These are phyloP conservation scores for Yamadazyma friedrichii DNA, from an alignment of 1,139 yeast species.

Conservation along the genomic window DNA sequence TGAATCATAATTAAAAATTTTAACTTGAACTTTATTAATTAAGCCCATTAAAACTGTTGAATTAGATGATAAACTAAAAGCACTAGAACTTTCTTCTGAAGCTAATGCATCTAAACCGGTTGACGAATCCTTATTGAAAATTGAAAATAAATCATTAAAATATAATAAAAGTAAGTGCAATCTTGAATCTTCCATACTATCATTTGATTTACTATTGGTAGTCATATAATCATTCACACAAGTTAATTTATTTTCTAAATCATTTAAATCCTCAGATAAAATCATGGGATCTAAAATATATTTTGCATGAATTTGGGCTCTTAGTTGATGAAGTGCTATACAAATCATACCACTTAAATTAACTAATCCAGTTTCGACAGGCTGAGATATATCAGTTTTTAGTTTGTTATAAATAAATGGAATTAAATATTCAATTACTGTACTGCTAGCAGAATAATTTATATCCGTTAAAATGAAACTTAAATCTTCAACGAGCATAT, in stretches of 20 bases:
- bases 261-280: background rate
- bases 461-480: background rate
- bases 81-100: background rate
- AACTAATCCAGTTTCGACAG: slow-evolving; percentile 7
- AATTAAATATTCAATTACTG: slow-evolving; percentile 1
- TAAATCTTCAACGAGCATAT: slow-evolving; percentile 7
- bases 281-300: slow-evolving; percentile 1
- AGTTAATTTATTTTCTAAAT: background rate
- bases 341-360: slow-evolving; percentile 5
- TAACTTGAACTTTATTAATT: background rate
- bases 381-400: slow-evolving; percentile 1
- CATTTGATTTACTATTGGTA: background rate
- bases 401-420: background rate
- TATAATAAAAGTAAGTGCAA: background rate
- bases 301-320: background rate
- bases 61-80: background rate
- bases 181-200: background rate
- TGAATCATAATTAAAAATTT: background rate
- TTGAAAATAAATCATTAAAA: background rate
- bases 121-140: background rate
- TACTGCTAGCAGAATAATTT: slow-evolving; percentile 1
- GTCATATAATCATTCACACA: background rate
- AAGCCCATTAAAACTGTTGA: background rate
- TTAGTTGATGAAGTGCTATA: background rate
- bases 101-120: slow-evolving; percentile 1